Conservation (phyloP, 768 basidiomycete species). For the Fomitopsis serialis region DNA sequence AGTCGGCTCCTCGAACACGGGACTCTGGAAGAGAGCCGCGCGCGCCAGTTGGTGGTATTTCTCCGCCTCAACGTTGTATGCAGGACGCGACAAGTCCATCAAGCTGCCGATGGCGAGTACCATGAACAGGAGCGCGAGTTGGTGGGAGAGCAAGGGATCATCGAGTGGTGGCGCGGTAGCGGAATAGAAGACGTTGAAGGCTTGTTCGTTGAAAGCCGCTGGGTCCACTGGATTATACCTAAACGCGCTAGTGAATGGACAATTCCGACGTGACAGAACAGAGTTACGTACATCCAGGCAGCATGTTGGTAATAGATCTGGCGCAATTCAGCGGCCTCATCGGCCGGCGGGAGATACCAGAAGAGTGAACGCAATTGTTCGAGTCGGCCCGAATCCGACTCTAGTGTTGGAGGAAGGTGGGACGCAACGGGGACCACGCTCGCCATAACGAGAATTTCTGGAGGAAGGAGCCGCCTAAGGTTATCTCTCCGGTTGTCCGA, state of each 20-base stretch:
- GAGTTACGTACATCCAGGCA: slow-evolving; percentile 59
- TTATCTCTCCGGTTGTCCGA: slow-evolving; percentile 41
- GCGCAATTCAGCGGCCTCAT: slow-evolving; percentile 56
- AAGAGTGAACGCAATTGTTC: slow-evolving; percentile 52
- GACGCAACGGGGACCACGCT: slow-evolving; percentile 59
- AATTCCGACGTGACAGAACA: background rate
- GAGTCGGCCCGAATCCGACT: slow-evolving; percentile 14
- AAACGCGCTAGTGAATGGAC: background rate
- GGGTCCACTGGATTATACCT: slow-evolving; percentile 67
- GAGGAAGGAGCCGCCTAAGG: slow-evolving; percentile 51
- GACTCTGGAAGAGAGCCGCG: slow-evolving; percentile 56
- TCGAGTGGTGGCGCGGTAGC: slow-evolving; percentile 36
- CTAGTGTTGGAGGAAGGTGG: slow-evolving; percentile 32
- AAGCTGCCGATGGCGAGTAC: slow-evolving; percentile 60
- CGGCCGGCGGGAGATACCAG: slow-evolving; percentile 64
- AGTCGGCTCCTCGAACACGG: slow-evolving; percentile 61
- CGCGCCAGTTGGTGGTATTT: slow-evolving; percentile 57
- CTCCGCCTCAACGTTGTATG: slow-evolving; percentile 52
- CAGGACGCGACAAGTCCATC: slow-evolving; percentile 51
- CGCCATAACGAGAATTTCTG: slow-evolving; percentile 59
- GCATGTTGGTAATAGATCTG: slow-evolving; percentile 59
- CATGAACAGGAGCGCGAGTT: slow-evolving; percentile 56
- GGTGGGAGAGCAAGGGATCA: slow-evolving; percentile 42
- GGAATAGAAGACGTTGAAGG: slow-evolving; percentile 51
- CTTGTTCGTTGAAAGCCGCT: slow-evolving; percentile 45